Conservation (phyloP, 2,329 filamentous ascomycete genomes). For the Colletotrichum sansevieriae region DNA sequence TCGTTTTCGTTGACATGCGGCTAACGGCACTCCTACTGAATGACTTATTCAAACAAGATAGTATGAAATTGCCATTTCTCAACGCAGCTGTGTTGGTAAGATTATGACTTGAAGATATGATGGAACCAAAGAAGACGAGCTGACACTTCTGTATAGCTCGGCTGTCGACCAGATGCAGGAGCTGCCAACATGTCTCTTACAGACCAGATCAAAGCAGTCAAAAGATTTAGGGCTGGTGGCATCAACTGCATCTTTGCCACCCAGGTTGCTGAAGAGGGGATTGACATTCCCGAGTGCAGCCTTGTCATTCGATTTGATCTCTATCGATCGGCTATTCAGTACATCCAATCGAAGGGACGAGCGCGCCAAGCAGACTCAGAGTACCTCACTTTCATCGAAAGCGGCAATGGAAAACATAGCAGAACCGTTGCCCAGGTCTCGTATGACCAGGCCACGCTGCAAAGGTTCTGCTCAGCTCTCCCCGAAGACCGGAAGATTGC, state of each 20-base stretch:
- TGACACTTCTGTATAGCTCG: conserved; percentile 24
- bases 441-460: conserved; percentile 73
- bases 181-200: conserved; percentile 69
- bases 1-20: conserved; percentile 87
- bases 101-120: not conserved
- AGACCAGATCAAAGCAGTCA: conserved; percentile 80
- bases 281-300: conserved; percentile 78
- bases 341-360: conserved; percentile 91
- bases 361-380: conserved; percentile 83
- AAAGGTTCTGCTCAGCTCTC: conserved; percentile 80
- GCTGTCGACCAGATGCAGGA: conserved; percentile 14
- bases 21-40: conserved; percentile 81
- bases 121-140: not conserved
- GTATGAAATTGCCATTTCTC: conserved; percentile 70
- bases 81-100: conserved; percentile 73
- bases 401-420: conserved; percentile 72
- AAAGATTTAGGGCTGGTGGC: conserved; percentile 70
- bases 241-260: conserved; percentile 76
- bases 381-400: conserved; percentile 88
- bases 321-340: conserved; percentile 91
- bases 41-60: conserved; percentile 71
- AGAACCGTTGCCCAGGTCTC: conserved; percentile 70
- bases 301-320: conserved; percentile 84
- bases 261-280: conserved; percentile 75
- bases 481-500: conserved; percentile 80